phyloP scores from a whole-genome alignment of 2,329 filamentous ascomycete genomes.

The Beauveria varroae region DNA sequence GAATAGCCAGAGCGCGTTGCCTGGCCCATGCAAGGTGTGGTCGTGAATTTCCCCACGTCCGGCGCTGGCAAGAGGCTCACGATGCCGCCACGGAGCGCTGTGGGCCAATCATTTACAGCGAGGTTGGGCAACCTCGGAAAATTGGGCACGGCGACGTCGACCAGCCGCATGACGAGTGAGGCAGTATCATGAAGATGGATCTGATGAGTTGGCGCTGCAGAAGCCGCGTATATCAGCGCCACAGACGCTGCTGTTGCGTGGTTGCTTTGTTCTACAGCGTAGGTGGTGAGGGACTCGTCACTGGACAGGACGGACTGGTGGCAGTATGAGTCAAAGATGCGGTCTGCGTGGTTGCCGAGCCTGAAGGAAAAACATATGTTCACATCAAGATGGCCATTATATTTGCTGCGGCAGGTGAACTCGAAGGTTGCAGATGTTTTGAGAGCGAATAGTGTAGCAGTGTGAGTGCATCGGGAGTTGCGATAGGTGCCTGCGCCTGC shows the following conservation, averaged over 20 bases:
- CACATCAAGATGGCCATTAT: not conserved
- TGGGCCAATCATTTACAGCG: conserved; percentile 12
- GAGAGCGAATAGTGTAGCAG: not conserved
- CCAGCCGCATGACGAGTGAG: not conserved
- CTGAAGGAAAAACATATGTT: not conserved
- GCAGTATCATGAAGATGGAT: not conserved
- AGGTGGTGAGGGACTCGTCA: not conserved
- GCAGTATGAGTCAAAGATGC: not conserved
- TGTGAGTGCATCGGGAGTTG: not conserved
- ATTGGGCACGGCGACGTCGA: not conserved
- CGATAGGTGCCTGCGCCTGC: not conserved
- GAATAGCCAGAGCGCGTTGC: conserved; percentile 1
- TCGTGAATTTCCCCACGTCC: not conserved
- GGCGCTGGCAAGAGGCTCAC: not conserved
- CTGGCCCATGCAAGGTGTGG: not conserved
- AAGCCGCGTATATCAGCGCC: not conserved
- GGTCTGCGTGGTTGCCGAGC: not conserved
- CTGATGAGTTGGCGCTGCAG: conserved; percentile 2
- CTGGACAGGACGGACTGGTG: not conserved
- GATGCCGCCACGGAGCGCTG: conserved; percentile 6
- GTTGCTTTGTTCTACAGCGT: not conserved
- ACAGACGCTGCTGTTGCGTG: not conserved
- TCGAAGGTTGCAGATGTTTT: not conserved
- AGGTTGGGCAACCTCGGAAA: conserved; percentile 2
- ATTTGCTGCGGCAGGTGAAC: not conserved